Percentiles rank a stretch among this genome's conserved stretches.
Conservation (phyloP, 176 grass and related monocot species). For the Musa beccarii region DNA sequence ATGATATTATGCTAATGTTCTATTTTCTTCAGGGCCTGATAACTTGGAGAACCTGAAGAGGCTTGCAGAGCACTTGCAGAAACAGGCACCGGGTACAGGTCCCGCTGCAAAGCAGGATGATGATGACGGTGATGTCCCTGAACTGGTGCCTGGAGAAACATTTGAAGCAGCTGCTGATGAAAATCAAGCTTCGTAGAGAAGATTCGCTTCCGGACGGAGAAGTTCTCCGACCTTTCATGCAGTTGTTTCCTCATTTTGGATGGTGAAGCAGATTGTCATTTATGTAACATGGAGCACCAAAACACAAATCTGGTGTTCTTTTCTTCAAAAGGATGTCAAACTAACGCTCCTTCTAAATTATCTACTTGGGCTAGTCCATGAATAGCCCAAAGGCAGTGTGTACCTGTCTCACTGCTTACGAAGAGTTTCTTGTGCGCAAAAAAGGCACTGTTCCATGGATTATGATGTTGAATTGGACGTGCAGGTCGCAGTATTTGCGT, state of each 20-base stretch:
- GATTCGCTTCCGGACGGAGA: neutral
- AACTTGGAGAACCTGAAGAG: slow-evolving; percentile 84
- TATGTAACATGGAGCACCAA: neutral
- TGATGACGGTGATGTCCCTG: slow-evolving; percentile 79
- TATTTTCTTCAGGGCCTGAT: slow-evolving; percentile 47
- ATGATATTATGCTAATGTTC: neutral
- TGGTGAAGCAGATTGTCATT: neutral
- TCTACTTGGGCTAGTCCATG: too few species aligned
- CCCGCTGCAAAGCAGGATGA: slow-evolving; percentile 25
- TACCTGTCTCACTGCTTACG: too few species aligned
- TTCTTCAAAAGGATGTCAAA: neutral
- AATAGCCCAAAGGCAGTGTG: too few species aligned
- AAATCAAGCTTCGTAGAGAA: slow-evolving; percentile 36
- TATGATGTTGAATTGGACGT: too few species aligned
- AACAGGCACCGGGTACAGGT: slow-evolving; percentile 49
- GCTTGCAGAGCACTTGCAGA: slow-evolving; percentile 86
- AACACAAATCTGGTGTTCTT: neutral
- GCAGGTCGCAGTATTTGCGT: too few species aligned
- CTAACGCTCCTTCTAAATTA: neutral
- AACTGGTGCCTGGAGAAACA: slow-evolving; percentile 75
- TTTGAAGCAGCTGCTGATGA: slow-evolving; percentile 74
- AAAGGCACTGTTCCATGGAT: too few species aligned
- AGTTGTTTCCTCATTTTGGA: neutral
- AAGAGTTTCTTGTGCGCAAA: too few species aligned
- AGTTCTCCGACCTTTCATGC: neutral